A percentile compares a stretch with the other conserved stretches of the same genome.
Conservation (phyloP, 2,329 filamentous ascomycete species). For the Metarhizium rileyi region DNA sequence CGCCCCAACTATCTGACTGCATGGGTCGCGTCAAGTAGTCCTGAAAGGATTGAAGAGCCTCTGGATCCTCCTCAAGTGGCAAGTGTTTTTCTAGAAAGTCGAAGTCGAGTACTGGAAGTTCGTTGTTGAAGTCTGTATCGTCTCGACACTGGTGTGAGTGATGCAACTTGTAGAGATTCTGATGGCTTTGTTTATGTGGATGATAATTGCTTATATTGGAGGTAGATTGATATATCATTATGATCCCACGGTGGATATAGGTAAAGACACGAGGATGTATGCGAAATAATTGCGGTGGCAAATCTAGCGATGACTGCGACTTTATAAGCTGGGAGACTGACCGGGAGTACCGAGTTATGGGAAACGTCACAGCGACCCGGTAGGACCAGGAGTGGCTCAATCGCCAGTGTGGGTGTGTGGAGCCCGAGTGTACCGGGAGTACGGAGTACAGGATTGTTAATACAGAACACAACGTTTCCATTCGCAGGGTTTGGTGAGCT, state of each 20-base stretch:
- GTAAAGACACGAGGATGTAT: neutral
- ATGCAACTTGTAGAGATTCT: neutral
- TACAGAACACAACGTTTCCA: neutral
- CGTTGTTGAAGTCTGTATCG: neutral
- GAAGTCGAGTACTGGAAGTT: neutral
- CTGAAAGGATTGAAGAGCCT: neutral
- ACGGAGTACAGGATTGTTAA: neutral
- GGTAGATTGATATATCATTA: neutral
- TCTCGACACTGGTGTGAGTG: neutral
- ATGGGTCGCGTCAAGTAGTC: constrained; percentile 19
- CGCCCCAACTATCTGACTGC: constrained; percentile 34
- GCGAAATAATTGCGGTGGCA: constrained; percentile 1
- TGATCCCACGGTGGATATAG: neutral
- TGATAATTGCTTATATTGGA: neutral
- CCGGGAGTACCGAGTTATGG: constrained; percentile 6
- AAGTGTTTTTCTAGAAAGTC: neutral
- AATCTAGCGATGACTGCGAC: constrained; percentile 3
- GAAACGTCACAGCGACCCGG: constrained; percentile 9
- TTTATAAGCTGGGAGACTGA: constrained; percentile 6
- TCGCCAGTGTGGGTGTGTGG: neutral
- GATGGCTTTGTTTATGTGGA: neutral
- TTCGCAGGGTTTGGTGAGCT: neutral
- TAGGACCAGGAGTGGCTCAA: constrained; percentile 4
- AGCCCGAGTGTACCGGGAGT: neutral
- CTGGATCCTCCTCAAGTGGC: neutral